Conservation (phyloP, 495 filamentous ascomycete species). For the Penicillium macrosclerotiorum region DNA sequence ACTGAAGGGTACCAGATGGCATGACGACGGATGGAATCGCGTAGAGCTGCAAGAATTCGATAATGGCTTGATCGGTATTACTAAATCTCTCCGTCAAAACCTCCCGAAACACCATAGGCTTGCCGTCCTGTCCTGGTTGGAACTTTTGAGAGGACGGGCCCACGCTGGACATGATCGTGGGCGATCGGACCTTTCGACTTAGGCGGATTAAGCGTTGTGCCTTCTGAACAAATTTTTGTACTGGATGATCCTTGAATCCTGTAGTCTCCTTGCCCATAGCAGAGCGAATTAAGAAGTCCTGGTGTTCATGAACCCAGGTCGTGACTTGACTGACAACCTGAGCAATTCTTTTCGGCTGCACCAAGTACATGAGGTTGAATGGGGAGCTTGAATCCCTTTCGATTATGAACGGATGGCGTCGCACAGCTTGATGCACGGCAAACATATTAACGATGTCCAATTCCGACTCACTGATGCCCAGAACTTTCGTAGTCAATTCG, state of each 20-base stretch:
- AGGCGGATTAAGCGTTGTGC: conserved; percentile 61
- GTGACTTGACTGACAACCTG: conserved; percentile 45
- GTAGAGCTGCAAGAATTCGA: conserved; percentile 69
- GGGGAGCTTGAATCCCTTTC: conserved; percentile 49
- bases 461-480: conserved; percentile 42
- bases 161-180: conserved; percentile 55
- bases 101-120: conserved; percentile 40
- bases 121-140: conserved; percentile 30
- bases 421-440: conserved; percentile 63
- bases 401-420: conserved; percentile 34
- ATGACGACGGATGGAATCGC: conserved; percentile 47
- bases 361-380: conserved; percentile 41
- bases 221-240: conserved; percentile 61
- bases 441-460: conserved; percentile 57
- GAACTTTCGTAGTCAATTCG: conserved; percentile 56
- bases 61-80: conserved; percentile 52
- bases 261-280: conserved; percentile 17
- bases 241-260: conserved; percentile 29
- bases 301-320: conserved; percentile 58
- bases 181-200: conserved; percentile 62
- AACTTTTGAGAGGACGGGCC: conserved; percentile 45
- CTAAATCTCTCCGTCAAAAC: conserved; percentile 36
- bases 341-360: conserved; percentile 49
- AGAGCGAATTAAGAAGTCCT: conserved; percentile 40
- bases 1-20: conserved; percentile 51